phyloP scores from a whole-genome alignment of 495 filamentous ascomycete genomes.

The Trichoderma gamsii region DNA sequence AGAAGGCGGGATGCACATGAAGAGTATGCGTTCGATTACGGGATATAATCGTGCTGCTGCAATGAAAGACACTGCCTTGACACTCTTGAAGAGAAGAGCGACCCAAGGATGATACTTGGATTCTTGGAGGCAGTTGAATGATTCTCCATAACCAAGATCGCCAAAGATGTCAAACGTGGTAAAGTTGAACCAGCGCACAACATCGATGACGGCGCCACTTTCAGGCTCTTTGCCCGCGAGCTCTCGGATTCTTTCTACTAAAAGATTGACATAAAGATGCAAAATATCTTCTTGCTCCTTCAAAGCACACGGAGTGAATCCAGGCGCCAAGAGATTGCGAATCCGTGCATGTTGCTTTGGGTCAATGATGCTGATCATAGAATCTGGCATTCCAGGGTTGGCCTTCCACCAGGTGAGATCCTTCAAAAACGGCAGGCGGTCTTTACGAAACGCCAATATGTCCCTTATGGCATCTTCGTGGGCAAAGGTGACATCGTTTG shows the following conservation, averaged over 20 bases:
- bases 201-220: constrained; percentile 26
- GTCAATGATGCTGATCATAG: constrained; percentile 26
- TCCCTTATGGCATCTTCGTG: constrained; percentile 41
- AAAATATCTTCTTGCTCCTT: constrained; percentile 39
- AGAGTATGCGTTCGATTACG: constrained; percentile 24
- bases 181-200: constrained; percentile 45
- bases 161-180: constrained; percentile 56
- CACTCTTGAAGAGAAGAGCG: constrained; percentile 26
- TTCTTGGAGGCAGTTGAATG: constrained; percentile 44
- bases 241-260: constrained; percentile 31
- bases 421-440: constrained; percentile 26
- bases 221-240: constrained; percentile 2
- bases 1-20: constrained; percentile 31
- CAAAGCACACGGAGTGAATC: constrained; percentile 42
- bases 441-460: constrained; percentile 37
- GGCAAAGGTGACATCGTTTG: constrained; percentile 45
- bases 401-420: constrained; percentile 29
- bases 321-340: constrained; percentile 38
- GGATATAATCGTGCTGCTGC: constrained; percentile 30
- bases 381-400: constrained; percentile 19
- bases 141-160: constrained; percentile 49
- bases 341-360: constrained; percentile 34
- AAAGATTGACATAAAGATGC: constrained; percentile 33
- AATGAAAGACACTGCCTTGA: constrained; percentile 26
- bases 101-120: constrained; percentile 43